Base-by-base conservation (phyloP, 208 protist genomes). In the Trichomonas tenax region DNA sequence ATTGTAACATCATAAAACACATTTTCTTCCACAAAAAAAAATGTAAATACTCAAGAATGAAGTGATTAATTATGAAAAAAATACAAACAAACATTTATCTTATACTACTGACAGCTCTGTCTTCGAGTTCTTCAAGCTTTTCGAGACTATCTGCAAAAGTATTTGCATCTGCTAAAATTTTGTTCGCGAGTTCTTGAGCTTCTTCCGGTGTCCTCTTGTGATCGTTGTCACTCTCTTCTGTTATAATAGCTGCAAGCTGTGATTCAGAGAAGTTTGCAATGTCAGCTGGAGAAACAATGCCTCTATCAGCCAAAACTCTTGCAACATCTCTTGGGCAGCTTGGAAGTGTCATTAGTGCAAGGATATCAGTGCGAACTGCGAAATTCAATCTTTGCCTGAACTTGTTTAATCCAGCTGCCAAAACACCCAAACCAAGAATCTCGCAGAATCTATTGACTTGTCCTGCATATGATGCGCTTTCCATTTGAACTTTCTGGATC, bases 301-400 rank as follows among this genome's bases (percentile, higher is more conserved):
- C 86, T 34, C 44, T 8, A 26, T 93, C 86, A 38, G 14, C 41
- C 0, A 93, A 26, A 51, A 58, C 46, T 93, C 86, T 48, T 38
- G 86, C 86, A 17, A 93, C 21, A 34, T 26, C 44, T 93, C 44
- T 48, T 34, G 40, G 26, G n/a, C 23, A 44, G n/a, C 40, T 48
- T 15, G 86, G 86, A 2, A 93, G 10, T 31, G 45, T 40, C 86
- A 93, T 93, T 41, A 93, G 51, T 58, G 14, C 31, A 34, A 93
- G 17, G 21, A 93, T n/a, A 11, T 93, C 86, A 49, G 86, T 48
- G 17, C 86, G 6, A 49, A 41, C 86, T 48, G 86, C 86, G 44
- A 93, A 93, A 38, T 51, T 93, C 34, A 93, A 58, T n/a, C 86
- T 48, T 51, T 93, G 86, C 31, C 86, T 48, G 46, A 93, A 93